Percentiles rank a stretch among this genome's conserved stretches.
These are phyloP conservation scores for Picea abies DNA, from an alignment of 83 land plant genomes.

Conservation along the genomic window DNA sequence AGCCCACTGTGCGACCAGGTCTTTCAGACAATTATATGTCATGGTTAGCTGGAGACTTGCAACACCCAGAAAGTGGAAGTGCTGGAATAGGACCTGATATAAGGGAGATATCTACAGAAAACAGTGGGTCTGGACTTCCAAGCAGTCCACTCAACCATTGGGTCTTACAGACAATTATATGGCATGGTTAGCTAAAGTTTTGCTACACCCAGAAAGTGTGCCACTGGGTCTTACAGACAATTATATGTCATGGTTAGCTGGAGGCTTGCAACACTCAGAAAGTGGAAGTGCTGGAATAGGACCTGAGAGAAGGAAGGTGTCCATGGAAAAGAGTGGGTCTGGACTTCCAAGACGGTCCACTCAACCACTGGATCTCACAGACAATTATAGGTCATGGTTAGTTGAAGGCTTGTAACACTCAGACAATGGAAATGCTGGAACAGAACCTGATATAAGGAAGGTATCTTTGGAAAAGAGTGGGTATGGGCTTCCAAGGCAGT, in stretches of 20 bases:
- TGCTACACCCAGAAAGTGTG: background rate
- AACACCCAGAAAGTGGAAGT: no score
- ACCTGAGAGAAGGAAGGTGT: background rate
- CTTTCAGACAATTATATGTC: background rate
- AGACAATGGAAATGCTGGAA: no score
- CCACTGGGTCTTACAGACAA: no score
- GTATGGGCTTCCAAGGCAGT: background rate
- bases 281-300: background rate
- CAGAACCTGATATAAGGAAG: no score
- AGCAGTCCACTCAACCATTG: background rate
- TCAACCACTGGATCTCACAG: no score
- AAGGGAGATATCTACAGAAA: no score
- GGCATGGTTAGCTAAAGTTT: background rate
- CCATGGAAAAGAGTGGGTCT: no score
- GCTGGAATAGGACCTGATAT: constrained; percentile 1
- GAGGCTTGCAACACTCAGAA: background rate
- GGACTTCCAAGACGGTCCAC: no score
- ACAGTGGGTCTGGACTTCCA: background rate
- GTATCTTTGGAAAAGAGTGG: background rate
- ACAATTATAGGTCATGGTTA: no score
- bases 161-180: background rate
- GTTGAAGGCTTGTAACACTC: no score
- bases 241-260: background rate
- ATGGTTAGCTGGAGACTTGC: background rate
- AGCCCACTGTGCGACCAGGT: background rate